Conservation (phyloP, 1,284 basidiomycete genomes). For the Cryptococcus maquisensis region DNA sequence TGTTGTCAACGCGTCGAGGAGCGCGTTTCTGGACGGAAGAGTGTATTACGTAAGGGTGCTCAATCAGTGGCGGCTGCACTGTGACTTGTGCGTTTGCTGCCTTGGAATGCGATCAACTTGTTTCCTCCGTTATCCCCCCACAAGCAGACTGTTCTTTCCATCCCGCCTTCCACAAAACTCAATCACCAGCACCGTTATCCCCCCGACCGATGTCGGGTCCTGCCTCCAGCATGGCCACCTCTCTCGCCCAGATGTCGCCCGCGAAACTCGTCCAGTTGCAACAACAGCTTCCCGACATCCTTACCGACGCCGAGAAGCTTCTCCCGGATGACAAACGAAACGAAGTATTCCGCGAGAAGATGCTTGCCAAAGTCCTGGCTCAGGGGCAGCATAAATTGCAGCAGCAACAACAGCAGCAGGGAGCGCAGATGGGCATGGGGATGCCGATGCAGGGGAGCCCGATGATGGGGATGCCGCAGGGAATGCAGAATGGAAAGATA, state of each 20-base stretch:
- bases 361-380: conserved; percentile 10
- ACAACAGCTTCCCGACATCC: conserved; percentile 19
- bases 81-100: background rate
- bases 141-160: background rate
- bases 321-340: conserved; percentile 24
- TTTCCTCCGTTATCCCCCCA: background rate
- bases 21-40: background rate
- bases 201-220: background rate
- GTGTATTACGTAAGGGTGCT: background rate
- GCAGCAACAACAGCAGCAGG: conserved; percentile 6
- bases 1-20: background rate
- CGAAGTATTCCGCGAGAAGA: conserved; percentile 14
- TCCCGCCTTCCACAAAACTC: background rate
- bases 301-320: conserved; percentile 27
- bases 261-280: conserved; percentile 11
- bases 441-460: conserved; percentile 4
- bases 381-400: conserved; percentile 5
- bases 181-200: background rate
- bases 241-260: conserved; percentile 2
- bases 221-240: background rate
- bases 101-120: background rate
- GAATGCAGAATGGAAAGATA: conserved; percentile 4
- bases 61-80: background rate
- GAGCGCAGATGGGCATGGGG: conserved; percentile 6
- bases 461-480: conserved; percentile 6